These are phyloP conservation scores for Leccinum broughii DNA, from an alignment of 768 basidiomycete genomes.

Conservation along the genomic window DNA sequence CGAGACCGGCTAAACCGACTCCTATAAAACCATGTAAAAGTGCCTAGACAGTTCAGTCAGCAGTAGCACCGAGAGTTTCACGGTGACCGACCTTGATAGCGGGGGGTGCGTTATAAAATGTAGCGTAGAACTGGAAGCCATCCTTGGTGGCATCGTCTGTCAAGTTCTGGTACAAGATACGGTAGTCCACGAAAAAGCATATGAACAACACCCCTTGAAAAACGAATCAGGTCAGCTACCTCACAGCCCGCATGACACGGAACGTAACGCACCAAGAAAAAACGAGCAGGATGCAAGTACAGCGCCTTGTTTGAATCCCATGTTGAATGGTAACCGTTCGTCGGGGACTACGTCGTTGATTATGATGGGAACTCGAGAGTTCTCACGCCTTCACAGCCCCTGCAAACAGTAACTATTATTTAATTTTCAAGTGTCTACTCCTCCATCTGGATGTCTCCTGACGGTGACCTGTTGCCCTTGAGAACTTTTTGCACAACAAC, in stretches of 20 bases:
- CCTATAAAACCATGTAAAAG: constrained; percentile 84
- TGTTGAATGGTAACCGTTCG: constrained; percentile 28
- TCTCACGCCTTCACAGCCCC: constrained; percentile 29
- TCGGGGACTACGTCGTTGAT: not conserved
- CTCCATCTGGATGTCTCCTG: constrained; percentile 11
- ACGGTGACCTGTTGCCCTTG: constrained; percentile 8
- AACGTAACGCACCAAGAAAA: constrained; percentile 69
- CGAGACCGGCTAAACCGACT: constrained; percentile 70
- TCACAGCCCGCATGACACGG: constrained; percentile 17
- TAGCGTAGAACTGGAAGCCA: constrained; percentile 87
- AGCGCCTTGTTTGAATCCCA: constrained; percentile 92
- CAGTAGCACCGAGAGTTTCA: not conserved
- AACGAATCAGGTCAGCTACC: not conserved
- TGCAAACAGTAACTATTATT: not conserved
- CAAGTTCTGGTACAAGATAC: constrained; percentile 69
- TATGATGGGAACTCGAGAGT: not conserved
- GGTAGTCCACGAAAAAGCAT: constrained; percentile 86
- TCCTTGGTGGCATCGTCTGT: constrained; percentile 68
- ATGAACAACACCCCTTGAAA: constrained; percentile 73
- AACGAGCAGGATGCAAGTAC: constrained; percentile 86
- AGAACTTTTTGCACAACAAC: constrained; percentile 69
- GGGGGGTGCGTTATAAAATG: constrained; percentile 90
- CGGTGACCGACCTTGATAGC: constrained; percentile 77
- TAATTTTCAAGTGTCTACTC: constrained; percentile 8
- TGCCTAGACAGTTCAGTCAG: constrained; percentile 48